Evolutionary conservation across 805 yeast genomes (phyloP).

Genomic region (Grigorovia humatica): DNA sequence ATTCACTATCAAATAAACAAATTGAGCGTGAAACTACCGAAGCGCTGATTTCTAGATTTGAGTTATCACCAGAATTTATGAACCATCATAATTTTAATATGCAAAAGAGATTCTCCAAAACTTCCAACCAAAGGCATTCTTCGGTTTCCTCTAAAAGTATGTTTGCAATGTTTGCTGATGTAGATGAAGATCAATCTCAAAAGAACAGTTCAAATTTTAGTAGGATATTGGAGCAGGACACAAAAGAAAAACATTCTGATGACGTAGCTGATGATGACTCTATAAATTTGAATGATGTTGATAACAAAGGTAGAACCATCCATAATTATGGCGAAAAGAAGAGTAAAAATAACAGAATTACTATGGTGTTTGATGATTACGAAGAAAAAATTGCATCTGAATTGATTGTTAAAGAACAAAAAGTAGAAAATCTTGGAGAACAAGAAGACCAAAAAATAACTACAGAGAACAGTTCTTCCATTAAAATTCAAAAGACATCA

Average conservation of each 20-base stretch:
- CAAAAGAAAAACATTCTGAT: neutral
- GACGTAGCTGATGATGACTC: neutral
- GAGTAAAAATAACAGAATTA: constrained; percentile 17
- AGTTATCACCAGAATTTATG: constrained; percentile 17
- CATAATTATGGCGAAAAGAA: neutral
- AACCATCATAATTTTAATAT: constrained; percentile 7
- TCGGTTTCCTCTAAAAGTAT: constrained; percentile 15
- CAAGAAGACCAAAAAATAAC: neutral
- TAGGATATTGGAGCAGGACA: neutral
- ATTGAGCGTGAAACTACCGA: constrained; percentile 27
- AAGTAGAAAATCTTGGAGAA: neutral
- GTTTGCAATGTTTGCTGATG: constrained; percentile 2
- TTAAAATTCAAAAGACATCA: neutral
- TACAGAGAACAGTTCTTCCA: constrained; percentile 1
- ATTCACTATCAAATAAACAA: constrained; percentile 3
- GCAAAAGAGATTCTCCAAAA: constrained; percentile 18
- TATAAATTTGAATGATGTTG: neutral
- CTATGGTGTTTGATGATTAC: constrained; percentile 24
- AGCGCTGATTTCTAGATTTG: constrained; percentile 25
- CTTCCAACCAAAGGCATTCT: constrained; percentile 1
- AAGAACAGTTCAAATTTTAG: neutral
- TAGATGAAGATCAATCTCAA: constrained; percentile 14
- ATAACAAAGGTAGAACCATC: neutral
- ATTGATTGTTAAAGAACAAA: constrained; percentile 1
- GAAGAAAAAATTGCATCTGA: constrained; percentile 10